Evolutionary conservation across 2,329 filamentous ascomycete species (phyloP), one percentile per base, ranked within the genome.

Genomic region (Thermoascus crustaceus): DNA sequence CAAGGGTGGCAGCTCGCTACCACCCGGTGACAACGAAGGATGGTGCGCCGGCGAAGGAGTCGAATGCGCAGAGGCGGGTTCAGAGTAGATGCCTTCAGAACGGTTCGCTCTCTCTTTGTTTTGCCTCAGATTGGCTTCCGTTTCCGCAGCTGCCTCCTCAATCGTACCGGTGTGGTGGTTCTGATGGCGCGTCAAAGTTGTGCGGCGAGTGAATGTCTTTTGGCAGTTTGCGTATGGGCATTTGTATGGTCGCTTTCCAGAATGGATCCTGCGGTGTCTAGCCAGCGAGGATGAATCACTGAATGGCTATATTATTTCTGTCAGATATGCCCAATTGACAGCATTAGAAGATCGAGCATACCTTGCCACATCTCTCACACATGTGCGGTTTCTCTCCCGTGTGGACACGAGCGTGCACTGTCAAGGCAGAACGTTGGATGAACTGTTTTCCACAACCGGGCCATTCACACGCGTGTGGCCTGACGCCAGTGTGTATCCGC

Each of bases 341-440:
- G 9, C 20, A 27, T 32, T 19, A 10, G 27, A 7, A 34, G 21
- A 14, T 23, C 8, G 9, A 27, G 46, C 73, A 53, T 71, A 94
- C 88, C 80, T 96, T 96, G 60, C 86, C 85, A 60, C 91, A 96
- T 44, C 85, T 79, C 64, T 95, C 91, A 58, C 91, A 98, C 78
- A 91, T 89, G 54, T 98, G 91, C 33, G 91, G 91, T 66, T 98
- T 98, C 67, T 96, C 91, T 46, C 91, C 91, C 2, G 91, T 96
- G 62, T 98, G 91, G 13, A 95, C 88, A 49, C 91, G 83, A 55
- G 85, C 81, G 61, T 96, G 91, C 5, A 98, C 91, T 0, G 91
- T 98, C 58, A 98, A 67, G 14, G 91, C 91, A 18, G 88, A 95
- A 38, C 91, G 77, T 62, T 98, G 91, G 49, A 98, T 98, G 58